These are phyloP conservation scores for Tulasnella sp. DNA, from an alignment of 768 basidiomycete genomes.

Conservation along the genomic window DNA sequence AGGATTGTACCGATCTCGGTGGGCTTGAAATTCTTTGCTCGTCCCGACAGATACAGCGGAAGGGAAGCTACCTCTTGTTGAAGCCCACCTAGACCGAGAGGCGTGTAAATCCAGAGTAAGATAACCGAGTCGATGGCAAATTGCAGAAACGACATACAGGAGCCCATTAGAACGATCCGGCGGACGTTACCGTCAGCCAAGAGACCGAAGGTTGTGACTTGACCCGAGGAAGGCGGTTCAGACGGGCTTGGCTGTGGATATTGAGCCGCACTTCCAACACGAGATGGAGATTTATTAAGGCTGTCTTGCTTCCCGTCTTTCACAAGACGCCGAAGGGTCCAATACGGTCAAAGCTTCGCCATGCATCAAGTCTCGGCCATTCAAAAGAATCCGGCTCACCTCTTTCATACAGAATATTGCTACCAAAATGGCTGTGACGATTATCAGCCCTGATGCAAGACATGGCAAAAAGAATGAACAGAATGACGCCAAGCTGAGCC, in stretches of 20 bases:
- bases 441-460: constrained; percentile 31
- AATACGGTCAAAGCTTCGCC: background rate
- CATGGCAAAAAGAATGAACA: constrained; percentile 32
- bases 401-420: constrained; percentile 30
- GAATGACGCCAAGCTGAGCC: constrained; percentile 21
- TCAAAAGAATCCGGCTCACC: background rate
- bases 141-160: constrained; percentile 43
- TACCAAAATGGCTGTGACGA: constrained; percentile 21
- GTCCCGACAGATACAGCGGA: background rate
- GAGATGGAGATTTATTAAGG: background rate
- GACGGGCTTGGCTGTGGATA: no score
- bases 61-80: constrained; percentile 50
- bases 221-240: background rate
- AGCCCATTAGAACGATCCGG: constrained; percentile 25
- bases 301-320: background rate
- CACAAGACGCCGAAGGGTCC: constrained; percentile 12
- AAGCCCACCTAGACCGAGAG: constrained; percentile 55
- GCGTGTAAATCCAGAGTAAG: constrained; percentile 64
- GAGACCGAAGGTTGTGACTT: background rate
- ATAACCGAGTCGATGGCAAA: constrained; percentile 59
- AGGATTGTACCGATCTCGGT: background rate
- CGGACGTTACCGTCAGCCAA: constrained; percentile 28
- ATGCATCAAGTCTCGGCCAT: background rate
- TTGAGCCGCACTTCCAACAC: no score
- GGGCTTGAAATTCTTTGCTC: background rate